Conservation (phyloP, 441 rosid genomes). For the Euphorbia celastroides region DNA sequence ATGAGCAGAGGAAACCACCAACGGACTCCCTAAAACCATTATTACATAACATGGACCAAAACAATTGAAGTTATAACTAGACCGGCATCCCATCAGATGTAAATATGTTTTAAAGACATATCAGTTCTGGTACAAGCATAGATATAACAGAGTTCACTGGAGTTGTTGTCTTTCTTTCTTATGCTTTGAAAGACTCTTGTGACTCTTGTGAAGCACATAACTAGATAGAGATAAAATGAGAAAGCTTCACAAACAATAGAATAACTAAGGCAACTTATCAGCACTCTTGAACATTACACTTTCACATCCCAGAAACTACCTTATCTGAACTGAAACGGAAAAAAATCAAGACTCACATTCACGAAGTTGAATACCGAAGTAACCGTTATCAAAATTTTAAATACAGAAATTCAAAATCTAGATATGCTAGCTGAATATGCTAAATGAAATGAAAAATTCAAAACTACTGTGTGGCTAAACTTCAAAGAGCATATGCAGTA, state of each 20-base stretch:
- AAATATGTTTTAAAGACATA: not conserved
- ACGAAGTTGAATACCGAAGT: not conserved
- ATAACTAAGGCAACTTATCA: not conserved
- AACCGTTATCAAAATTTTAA: not conserved
- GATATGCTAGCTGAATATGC: not conserved
- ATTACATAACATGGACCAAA: not conserved
- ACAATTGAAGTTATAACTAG: not conserved
- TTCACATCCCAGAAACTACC: not conserved
- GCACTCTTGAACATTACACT: not conserved
- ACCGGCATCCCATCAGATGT: not conserved
- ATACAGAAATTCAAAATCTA: not conserved
- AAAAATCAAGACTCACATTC: not conserved
- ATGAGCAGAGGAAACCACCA: not conserved
- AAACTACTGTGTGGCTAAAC: not conserved
- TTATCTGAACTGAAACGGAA: not conserved
- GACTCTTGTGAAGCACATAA: not conserved
- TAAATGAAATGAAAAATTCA: not conserved
- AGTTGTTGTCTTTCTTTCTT: slow-evolving; percentile 4
- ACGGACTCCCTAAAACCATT: not conserved
- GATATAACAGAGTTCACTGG: not conserved
- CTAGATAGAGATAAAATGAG: not conserved
- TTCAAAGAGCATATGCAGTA: not conserved
- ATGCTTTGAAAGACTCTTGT: not conserved
- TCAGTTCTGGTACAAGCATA: not conserved
- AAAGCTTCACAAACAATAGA: not conserved